Evolutionary conservation across 495 filamentous ascomycete species (phyloP), one percentile per base, ranked within the genome.

Genomic region (Pyrenula massariospora): DNA sequence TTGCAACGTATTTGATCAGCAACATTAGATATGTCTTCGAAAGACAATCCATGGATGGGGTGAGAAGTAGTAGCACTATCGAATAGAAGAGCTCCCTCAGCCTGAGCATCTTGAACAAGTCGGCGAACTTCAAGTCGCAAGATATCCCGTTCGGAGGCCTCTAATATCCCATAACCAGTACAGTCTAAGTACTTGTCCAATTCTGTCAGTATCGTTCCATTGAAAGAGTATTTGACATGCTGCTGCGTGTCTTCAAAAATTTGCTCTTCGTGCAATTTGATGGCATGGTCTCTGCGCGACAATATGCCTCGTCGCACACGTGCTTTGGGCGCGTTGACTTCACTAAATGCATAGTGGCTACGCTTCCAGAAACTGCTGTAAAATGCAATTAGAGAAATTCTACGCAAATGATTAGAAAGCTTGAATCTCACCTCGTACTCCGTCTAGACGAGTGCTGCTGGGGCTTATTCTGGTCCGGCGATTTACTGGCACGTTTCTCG

Each of bases 171-270:
- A 25, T 56, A 56, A 21, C 22, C 2, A 10, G 25, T 22, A 5
- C 19, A 52, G 22, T 56, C 55, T n/a, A 55, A 19, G 23, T 52
- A 56, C 21, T 25, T 52, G 0, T 24, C 42, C 19, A 56, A 42
- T 21, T 24, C 55, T 48, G 36, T 56, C 19, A 56, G 24, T 12
- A 24, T 53, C 23, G 55, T 56, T 11, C 42, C 55, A 23, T 25
- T 21, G 48, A 21, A n/a, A 12, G 22, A 51, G n/a, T 22, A 52
- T 24, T 56, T 48, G 24, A 51, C 22, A 15, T 56, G 36, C 48
- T 56, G 36, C 12, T 22, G 24, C 10, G 25, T 52, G n/a, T 22
- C 47, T 3, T 24, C 5, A 12, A 56, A 48, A 23, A 56, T 48
- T 3, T 51, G 20, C 12, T 52, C 42, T 25, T 52, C 47, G 24